Evolutionary conservation across 1,284 basidiomycete genomes (phyloP).

Genomic region (Hemileccinum hortonii): DNA sequence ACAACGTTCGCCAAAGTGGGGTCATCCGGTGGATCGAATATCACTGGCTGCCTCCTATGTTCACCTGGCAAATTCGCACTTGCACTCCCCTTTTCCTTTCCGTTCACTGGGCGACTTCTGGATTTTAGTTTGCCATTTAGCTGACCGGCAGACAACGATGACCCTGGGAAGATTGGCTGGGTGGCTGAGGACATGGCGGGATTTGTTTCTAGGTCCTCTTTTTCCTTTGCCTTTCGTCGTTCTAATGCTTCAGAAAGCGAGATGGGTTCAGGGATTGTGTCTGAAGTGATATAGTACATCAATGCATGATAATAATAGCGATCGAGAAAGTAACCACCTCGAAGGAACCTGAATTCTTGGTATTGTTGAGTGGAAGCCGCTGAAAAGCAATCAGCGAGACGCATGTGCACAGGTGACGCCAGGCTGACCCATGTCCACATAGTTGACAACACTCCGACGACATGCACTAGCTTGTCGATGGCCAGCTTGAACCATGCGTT

Average conservation of each 20-base stretch:
- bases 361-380: slow-evolving; percentile 57
- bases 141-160: slow-evolving; percentile 17
- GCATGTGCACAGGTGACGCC: slow-evolving; percentile 2
- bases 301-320: background rate
- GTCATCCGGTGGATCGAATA: slow-evolving; percentile 26
- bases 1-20: slow-evolving; percentile 12
- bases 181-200: slow-evolving; percentile 49
- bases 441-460: slow-evolving; percentile 54
- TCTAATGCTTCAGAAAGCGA: slow-evolving; percentile 57
- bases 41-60: slow-evolving; percentile 21
- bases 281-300: slow-evolving; percentile 36
- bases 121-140: slow-evolving; percentile 40
- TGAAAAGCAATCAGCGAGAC: slow-evolving; percentile 28
- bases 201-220: slow-evolving; percentile 56
- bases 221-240: slow-evolving; percentile 55
- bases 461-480: slow-evolving; percentile 54
- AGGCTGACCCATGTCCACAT: slow-evolving; percentile 66
- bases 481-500: slow-evolving; percentile 59
- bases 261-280: slow-evolving; percentile 65
- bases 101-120: slow-evolving; percentile 39
- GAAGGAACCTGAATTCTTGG: slow-evolving; percentile 67
- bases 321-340: slow-evolving; percentile 41
- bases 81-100: slow-evolving; percentile 41
- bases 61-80: slow-evolving; percentile 29
- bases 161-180: slow-evolving; percentile 22